These are phyloP conservation scores for Amesomyces nigricolor DNA, from an alignment of 2,329 filamentous ascomycete species.

Conservation along the genomic window DNA sequence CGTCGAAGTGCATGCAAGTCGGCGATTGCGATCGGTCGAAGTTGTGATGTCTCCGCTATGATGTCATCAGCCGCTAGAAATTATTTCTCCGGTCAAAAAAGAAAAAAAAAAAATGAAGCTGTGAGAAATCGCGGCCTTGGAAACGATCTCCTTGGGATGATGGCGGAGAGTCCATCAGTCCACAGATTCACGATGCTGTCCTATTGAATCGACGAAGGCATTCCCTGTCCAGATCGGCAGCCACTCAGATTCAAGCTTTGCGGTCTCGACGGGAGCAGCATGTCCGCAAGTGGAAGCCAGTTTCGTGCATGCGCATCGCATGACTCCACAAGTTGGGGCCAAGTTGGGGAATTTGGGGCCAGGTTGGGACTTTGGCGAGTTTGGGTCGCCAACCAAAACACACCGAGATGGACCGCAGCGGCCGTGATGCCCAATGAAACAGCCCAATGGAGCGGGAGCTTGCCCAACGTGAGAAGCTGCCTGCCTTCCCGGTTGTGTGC, in stretches of 20 bases:
- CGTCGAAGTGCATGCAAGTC: too few relatives aligned
- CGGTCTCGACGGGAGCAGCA: background rate
- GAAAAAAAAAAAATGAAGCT: background rate
- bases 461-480: background rate
- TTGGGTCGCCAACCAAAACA: background rate
- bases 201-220: too few relatives aligned
- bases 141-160: background rate
- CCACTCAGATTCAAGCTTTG: slow-evolving; percentile 7
- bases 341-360: too few relatives aligned
- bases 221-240: too few relatives aligned
- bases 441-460: background rate
- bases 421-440: background rate
- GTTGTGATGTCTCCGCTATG: background rate
- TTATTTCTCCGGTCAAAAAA: background rate
- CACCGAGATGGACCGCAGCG: background rate
- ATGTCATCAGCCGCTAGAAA: background rate
- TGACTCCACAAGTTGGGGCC: too few relatives aligned
- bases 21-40: background rate
- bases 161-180: background rate
- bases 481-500: background rate
- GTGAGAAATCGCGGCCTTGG: background rate
- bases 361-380: too few relatives aligned
- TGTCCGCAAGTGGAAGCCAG: too few relatives aligned
- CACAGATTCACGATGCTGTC: too few relatives aligned
- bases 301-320: too few relatives aligned